Percentiles rank a stretch among this genome's conserved stretches.
Evolutionary conservation across 1,139 yeast genomes (phyloP).

Genomic region (Yamadazyma triangularis): DNA sequence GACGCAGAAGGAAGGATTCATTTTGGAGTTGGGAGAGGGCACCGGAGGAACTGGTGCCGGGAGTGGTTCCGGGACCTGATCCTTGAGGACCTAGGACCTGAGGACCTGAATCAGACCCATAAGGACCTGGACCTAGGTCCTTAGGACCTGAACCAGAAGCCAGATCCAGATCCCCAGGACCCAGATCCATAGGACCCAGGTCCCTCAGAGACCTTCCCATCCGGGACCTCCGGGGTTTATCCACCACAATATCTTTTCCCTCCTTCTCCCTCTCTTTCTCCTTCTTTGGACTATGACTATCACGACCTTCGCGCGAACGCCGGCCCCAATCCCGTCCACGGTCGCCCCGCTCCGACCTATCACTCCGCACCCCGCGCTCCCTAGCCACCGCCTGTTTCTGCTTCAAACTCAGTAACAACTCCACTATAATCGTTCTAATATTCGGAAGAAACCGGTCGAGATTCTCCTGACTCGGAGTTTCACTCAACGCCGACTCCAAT

Average conservation of each 20-base stretch:
- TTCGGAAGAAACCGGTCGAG: slow-evolving; percentile 78
- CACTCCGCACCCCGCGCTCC: too few relatives aligned
- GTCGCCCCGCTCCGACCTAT: too few relatives aligned
- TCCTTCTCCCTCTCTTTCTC: not conserved
- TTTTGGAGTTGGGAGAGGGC: slow-evolving; percentile 15
- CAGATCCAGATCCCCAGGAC: not conserved
- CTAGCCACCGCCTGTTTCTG: slow-evolving; percentile 63
- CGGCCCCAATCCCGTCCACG: too few relatives aligned
- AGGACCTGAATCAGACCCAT: not conserved
- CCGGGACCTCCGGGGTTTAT: too few relatives aligned
- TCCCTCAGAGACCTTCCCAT: not conserved
- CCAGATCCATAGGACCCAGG: not conserved
- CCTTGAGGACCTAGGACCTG: not conserved
- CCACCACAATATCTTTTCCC: not conserved
- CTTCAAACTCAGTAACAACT: slow-evolving; percentile 74
- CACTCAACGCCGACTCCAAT: slow-evolving; percentile 81
- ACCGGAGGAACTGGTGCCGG: slow-evolving; percentile 2
- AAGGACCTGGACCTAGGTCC: not conserved
- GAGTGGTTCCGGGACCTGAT: not conserved
- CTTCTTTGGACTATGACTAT: not conserved
- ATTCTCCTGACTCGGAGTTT: slow-evolving; percentile 79
- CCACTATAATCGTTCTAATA: slow-evolving; percentile 83
- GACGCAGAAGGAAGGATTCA: slow-evolving; percentile 51
- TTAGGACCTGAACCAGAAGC: not conserved
- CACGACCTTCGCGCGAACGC: too few relatives aligned